A percentile compares a stretch with the other conserved stretches of the same genome.
Evolutionary conservation across 345 rosid genomes (phyloP).

Genomic region (Nasturtium officinale): DNA sequence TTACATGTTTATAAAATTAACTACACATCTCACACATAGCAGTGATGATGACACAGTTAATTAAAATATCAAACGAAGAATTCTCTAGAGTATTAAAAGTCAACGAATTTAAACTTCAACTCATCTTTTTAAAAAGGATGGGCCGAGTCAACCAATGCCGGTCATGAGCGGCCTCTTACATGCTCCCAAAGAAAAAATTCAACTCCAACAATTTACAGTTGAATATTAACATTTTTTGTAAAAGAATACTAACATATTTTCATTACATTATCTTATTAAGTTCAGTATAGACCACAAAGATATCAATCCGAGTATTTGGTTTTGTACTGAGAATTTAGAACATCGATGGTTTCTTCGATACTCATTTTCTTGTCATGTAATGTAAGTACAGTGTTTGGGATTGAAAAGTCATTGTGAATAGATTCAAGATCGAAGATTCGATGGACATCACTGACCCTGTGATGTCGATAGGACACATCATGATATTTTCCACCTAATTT

Average conservation of each 20-base stretch:
- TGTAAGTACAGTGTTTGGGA: neutral
- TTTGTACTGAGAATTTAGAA: neutral
- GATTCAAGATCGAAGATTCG: conserved; percentile 27
- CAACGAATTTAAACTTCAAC: conserved; percentile 29
- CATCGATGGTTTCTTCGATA: neutral
- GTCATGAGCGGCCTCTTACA: conserved; percentile 28
- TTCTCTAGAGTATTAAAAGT: neutral
- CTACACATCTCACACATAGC: neutral
- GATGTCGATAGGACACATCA: conserved; percentile 21
- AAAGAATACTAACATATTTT: too few relatives aligned
- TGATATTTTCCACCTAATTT: conserved; percentile 9
- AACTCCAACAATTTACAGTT: neutral
- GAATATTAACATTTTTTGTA: neutral
- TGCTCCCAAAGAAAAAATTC: conserved; percentile 6
- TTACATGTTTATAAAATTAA: neutral
- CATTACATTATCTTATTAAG: neutral
- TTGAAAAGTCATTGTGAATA: conserved; percentile 27
- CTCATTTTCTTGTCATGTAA: neutral
- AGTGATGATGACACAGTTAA: neutral
- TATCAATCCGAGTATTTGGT: neutral
- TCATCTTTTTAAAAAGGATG: neutral
- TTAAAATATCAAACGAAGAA: neutral
- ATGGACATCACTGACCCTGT: conserved; percentile 9
- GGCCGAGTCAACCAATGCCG: conserved; percentile 17
- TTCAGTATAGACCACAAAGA: neutral